phyloP scores from a whole-genome alignment of 345 rosid genomes.

The Brassica rapa region DNA sequence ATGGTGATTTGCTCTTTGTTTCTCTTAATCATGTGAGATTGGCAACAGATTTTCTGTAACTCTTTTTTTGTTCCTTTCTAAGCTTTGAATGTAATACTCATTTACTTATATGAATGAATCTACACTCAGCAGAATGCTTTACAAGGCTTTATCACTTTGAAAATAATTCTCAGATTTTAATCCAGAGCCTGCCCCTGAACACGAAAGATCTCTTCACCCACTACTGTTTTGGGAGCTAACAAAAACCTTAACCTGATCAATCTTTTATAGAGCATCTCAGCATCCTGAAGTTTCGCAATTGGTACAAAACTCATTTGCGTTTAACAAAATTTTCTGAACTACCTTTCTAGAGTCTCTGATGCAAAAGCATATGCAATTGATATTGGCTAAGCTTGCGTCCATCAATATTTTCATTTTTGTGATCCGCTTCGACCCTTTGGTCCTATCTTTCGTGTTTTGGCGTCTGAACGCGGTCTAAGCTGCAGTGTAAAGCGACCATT shows the following conservation, averaged over 20 bases:
- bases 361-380: neutral
- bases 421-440: constrained; percentile 14
- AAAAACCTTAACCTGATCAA: constrained; percentile 19
- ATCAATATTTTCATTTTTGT: constrained; percentile 12
- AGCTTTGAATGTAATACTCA: constrained; percentile 21
- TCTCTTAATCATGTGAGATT: neutral
- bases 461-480: constrained; percentile 57
- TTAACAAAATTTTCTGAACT: neutral
- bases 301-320: constrained; percentile 7
- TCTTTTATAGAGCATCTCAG: neutral
- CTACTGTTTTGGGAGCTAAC: constrained; percentile 22
- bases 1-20: constrained; percentile 57
- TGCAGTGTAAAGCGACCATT: constrained; percentile 40
- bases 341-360: constrained; percentile 7
- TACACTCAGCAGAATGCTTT: constrained; percentile 7
- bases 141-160: constrained; percentile 15
- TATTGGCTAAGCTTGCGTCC: constrained; percentile 5
- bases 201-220: constrained; percentile 7
- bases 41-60: constrained; percentile 19
- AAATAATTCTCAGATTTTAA: constrained; percentile 4
- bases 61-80: neutral
- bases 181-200: neutral
- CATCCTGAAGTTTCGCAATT: neutral
- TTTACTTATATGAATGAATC: constrained; percentile 16
- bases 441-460: constrained; percentile 46